A percentile compares a stretch with the other conserved stretches of the same genome.
Conservation (phyloP, 2,329 filamentous ascomycete genomes). For the Sclerotinia spermophila region DNA sequence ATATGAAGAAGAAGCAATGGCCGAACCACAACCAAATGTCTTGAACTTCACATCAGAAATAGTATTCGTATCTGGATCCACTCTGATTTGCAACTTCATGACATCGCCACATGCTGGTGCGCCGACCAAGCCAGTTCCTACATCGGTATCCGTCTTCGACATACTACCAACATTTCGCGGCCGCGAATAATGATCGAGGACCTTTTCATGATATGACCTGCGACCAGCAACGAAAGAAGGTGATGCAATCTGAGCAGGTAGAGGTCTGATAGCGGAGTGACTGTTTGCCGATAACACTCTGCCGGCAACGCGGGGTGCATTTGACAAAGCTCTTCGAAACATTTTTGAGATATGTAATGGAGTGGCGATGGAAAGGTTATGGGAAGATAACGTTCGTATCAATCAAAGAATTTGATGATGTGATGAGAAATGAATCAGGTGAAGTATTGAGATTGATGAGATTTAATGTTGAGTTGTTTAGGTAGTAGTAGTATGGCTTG, state of each 20-base stretch:
- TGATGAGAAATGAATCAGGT: neutral
- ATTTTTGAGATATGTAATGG: slow-evolving; percentile 22
- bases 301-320: slow-evolving; percentile 33
- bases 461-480: neutral
- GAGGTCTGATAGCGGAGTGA: slow-evolving; percentile 29
- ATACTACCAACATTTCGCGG: slow-evolving; percentile 77
- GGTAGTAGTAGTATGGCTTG: neutral
- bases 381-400: neutral
- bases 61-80: slow-evolving; percentile 81
- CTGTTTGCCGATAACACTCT: slow-evolving; percentile 32
- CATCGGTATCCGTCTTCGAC: slow-evolving; percentile 74
- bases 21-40: slow-evolving; percentile 92
- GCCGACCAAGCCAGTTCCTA: slow-evolving; percentile 86
- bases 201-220: slow-evolving; percentile 39
- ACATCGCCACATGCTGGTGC: slow-evolving; percentile 91
- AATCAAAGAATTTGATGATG: neutral
- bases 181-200: slow-evolving; percentile 78
- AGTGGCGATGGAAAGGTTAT: slow-evolving; percentile 1
- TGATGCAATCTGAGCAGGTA: slow-evolving; percentile 27
- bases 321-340: slow-evolving; percentile 35
- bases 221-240: slow-evolving; percentile 29
- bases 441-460: neutral
- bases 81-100: slow-evolving; percentile 91
- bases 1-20: slow-evolving; percentile 93
- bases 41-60: slow-evolving; percentile 97